phyloP scores from a whole-genome alignment of 1,139 yeast genomes.

The Debaryomycetaceae sp. region DNA sequence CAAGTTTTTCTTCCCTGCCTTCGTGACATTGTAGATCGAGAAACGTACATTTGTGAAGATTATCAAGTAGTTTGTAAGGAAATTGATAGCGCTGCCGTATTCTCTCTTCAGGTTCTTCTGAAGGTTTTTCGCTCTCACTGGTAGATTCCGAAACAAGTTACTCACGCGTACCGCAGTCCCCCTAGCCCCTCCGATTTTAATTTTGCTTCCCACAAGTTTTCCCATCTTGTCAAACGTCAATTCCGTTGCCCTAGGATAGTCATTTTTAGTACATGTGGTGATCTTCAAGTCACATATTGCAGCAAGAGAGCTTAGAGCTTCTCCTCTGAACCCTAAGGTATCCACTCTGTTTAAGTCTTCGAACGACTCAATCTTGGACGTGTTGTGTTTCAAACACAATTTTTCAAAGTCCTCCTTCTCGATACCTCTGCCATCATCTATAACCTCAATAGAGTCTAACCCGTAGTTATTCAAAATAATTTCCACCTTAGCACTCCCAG shows the following conservation, averaged over 20 bases:
- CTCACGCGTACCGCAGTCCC: slow-evolving; percentile 59
- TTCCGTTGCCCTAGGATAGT: slow-evolving; percentile 55
- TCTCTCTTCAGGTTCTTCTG: slow-evolving; percentile 67
- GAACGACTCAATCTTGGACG: slow-evolving; percentile 68
- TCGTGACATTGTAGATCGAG: slow-evolving; percentile 50
- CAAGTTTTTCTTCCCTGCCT: slow-evolving; percentile 46
- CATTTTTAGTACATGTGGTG: slow-evolving; percentile 48
- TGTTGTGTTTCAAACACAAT: slow-evolving; percentile 69
- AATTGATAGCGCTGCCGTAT: slow-evolving; percentile 57
- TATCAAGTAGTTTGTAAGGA: slow-evolving; percentile 68
- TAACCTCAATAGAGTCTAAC: slow-evolving; percentile 62
- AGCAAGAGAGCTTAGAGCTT: slow-evolving; percentile 75
- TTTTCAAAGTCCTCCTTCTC: slow-evolving; percentile 50
- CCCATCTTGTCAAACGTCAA: slow-evolving; percentile 58
- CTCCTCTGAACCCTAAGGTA: slow-evolving; percentile 82
- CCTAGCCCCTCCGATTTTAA: slow-evolving; percentile 46
- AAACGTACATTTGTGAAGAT: slow-evolving; percentile 57
- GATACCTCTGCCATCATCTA: slow-evolving; percentile 81
- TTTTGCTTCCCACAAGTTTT: slow-evolving; percentile 24
- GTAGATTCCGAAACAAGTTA: slow-evolving; percentile 59
- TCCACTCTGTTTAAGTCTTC: slow-evolving; percentile 51
- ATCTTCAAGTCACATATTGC: slow-evolving; percentile 54
- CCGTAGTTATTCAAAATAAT: slow-evolving; percentile 69
- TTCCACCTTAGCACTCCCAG: slow-evolving; percentile 64
- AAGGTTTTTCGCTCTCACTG: slow-evolving; percentile 73